Evolutionary conservation across 2,329 filamentous ascomycete genomes (phyloP), one percentile per base, ranked within the genome.

Genomic region (Hymenoscyphus scutula): DNA sequence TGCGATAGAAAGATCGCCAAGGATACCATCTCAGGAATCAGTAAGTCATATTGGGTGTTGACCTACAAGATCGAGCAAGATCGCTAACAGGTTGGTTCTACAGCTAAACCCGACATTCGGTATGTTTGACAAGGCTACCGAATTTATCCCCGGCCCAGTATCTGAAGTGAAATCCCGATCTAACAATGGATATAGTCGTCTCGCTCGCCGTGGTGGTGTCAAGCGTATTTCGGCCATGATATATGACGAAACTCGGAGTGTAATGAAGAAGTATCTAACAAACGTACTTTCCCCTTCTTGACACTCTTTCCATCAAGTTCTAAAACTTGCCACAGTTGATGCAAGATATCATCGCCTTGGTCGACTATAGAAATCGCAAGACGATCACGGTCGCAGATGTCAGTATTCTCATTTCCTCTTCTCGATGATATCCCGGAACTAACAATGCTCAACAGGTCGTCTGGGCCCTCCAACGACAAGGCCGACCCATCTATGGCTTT

Each of bases 141-240:
- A 41, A n/a, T 45, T 6, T 10, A 45, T 45, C 17, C 19, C 38
- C 17, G 38, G 38, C 6, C 5, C n/a, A 19, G 6, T 19, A 7
- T 19, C 41, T 6, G 23, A 7, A 10, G 19, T 19, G 13, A 23
- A 6, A 1, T 48, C 19, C n/a, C n/a, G 41, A 23, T 25, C 41
- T 48, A 48, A 48, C 19, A 19, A 45, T 23, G 19, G 19, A 25
- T 48, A 34, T 65, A 69, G 89, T 67, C 87, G 90, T 48, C 76
- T 94, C 0, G 90, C 90, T 1, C 84, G 90, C 5, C 85, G 90
- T 6, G 90, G 90, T 1, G 90, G 90, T 0, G 87, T 94, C 0
- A 92, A 92, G 72, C 80, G 90, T 0, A 91, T 93, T 8, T 88
- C 86, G 0, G 82, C 72, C 0, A 67, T 54, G 0, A 87, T 92